Conservation (phyloP, 129 eudicot species). For the Flaveria robusta region DNA sequence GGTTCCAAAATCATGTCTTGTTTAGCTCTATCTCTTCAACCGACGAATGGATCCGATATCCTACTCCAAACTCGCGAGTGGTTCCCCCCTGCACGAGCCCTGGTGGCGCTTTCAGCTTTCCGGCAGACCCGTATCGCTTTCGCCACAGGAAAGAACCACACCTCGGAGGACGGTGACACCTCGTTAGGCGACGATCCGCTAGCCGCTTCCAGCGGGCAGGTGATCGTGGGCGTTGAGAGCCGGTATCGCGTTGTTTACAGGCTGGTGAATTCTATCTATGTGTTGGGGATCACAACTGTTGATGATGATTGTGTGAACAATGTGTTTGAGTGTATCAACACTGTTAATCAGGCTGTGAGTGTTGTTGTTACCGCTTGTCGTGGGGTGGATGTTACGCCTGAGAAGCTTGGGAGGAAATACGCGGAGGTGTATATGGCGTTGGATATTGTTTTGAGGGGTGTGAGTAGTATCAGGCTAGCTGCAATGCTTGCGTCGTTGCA, state of each 20-base stretch:
- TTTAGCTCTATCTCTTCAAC: conserved; percentile 82
- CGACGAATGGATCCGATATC: conserved; percentile 80
- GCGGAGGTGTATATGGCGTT: conserved; percentile 87
- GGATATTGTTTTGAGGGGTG: conserved; percentile 88
- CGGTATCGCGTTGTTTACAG: conserved; percentile 78
- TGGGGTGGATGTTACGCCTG: conserved; percentile 86
- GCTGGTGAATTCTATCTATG: conserved; percentile 68
- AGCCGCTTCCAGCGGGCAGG: conserved; percentile 88
- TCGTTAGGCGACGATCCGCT: conserved; percentile 82
- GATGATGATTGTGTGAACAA: conserved; percentile 59
- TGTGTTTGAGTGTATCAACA: conserved; percentile 76
- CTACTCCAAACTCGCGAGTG: conserved; percentile 94
- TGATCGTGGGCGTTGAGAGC: conserved; percentile 79
- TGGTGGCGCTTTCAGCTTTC: conserved; percentile 78
- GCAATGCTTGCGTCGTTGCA: conserved; percentile 89
- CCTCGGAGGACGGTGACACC: conserved; percentile 43
- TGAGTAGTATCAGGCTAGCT: conserved; percentile 76
- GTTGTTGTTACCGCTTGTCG: conserved; percentile 87
- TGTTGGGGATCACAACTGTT: conserved; percentile 61
- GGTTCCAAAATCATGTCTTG: conserved; percentile 59
- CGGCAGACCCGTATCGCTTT: conserved; percentile 76
- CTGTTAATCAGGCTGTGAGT: conserved; percentile 74
- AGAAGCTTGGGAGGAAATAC: conserved; percentile 77
- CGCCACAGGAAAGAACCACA: conserved; percentile 51
- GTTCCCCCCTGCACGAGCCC: conserved; percentile 95